A percentile compares a stretch with the other conserved stretches of the same genome.
Conservation (phyloP, 805 yeast species). For the Wickerhamomyces pijperi region DNA sequence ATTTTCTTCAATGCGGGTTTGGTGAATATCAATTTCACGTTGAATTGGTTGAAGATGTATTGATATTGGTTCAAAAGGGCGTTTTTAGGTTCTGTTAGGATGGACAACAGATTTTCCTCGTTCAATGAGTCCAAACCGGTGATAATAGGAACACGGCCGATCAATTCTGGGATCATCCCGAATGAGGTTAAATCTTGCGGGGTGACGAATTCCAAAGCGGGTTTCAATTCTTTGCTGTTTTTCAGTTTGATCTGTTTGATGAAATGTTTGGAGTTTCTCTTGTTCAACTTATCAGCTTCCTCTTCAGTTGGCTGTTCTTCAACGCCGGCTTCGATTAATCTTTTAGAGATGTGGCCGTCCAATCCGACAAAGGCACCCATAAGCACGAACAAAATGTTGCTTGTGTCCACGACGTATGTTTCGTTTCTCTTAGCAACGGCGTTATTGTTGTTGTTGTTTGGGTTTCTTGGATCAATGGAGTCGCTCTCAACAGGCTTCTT, state of each 20-base stretch:
- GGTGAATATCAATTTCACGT: constrained; percentile 39
- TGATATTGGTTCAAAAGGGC: constrained; percentile 42
- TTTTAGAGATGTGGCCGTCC: constrained; percentile 33
- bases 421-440: constrained; percentile 27
- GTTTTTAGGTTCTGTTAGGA: constrained; percentile 44
- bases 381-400: constrained; percentile 41
- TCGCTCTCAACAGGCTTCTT: constrained; percentile 28
- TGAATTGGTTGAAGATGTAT: constrained; percentile 41
- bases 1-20: constrained; percentile 34
- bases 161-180: constrained; percentile 49
- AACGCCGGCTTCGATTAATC: constrained; percentile 22
- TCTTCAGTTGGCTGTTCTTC: constrained; percentile 11
- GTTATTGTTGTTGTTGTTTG: constrained; percentile 23
- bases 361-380: constrained; percentile 58
- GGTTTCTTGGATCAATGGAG: constrained; percentile 8
- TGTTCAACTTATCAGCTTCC: neutral
- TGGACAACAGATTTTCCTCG: constrained; percentile 33
- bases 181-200: constrained; percentile 39
- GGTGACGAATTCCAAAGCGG: constrained; percentile 34
- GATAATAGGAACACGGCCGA: constrained; percentile 48
- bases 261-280: constrained; percentile 12
- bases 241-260: constrained; percentile 25
- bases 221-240: constrained; percentile 22
- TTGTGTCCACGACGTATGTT: constrained; percentile 38
- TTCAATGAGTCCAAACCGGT: constrained; percentile 37